Conservation (phyloP, 768 basidiomycete species). For the Hericium erinaceus region DNA sequence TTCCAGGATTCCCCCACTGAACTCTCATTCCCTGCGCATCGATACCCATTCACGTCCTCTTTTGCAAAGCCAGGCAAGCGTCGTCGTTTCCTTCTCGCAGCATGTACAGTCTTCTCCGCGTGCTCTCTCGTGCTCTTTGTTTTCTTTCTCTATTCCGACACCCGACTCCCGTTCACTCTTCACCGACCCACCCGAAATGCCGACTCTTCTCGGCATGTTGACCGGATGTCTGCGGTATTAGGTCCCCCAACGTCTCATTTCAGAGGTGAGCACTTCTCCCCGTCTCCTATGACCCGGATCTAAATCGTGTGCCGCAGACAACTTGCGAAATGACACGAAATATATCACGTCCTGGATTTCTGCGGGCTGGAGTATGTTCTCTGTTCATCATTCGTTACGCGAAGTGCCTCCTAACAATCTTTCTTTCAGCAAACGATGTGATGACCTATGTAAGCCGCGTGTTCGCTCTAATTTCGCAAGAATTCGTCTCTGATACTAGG, state of each 20-base stretch:
- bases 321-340: constrained; percentile 46
- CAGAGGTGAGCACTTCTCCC: constrained; percentile 30
- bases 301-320: constrained; percentile 31
- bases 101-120: background rate
- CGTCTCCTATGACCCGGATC: no score
- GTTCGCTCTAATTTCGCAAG: background rate
- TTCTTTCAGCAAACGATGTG: constrained; percentile 56
- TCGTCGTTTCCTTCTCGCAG: background rate
- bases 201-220: background rate
- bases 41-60: background rate
- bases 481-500: background rate
- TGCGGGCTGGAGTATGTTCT: constrained; percentile 58
- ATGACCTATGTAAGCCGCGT: constrained; percentile 50
- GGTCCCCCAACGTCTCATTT: constrained; percentile 51
- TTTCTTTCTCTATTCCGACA: background rate
- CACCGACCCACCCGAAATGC: background rate
- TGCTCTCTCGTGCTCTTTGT: background rate
- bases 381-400: background rate
- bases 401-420: background rate
- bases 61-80: background rate
- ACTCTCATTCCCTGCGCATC: background rate
- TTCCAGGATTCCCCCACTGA: background rate
- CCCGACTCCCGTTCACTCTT: background rate
- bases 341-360: constrained; percentile 70
- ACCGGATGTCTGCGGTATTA: constrained; percentile 4